Evolutionary conservation across 805 yeast species (phyloP), one percentile per base, ranked within the genome.

Genomic region (Kodamaea kaohsiungensis): DNA sequence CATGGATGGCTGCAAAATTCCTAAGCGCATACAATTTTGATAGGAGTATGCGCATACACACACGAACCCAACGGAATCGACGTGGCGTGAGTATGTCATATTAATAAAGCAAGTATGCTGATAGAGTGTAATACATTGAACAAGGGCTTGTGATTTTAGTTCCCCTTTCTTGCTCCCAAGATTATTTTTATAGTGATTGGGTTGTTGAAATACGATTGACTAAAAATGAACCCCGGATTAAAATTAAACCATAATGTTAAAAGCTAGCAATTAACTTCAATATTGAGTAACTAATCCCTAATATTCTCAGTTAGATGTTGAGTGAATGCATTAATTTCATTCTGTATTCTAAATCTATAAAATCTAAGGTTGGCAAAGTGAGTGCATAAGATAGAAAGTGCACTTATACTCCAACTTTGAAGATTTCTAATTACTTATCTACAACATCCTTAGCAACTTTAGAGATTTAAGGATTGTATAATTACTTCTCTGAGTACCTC

Each of bases 1-100:
- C 37, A 43, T 43, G 22, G 15, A 25, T 43, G 49, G 49, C 38
- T 47, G 49, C 49, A 19, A 47, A 47, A 47, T 47, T 17, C 33
- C 9, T 46, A 46, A 30, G 18, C 48, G 48, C 40, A 30, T 46
- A 25, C 19, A 17, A 40, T n/a, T 48, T 16, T 38, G 37, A 38
- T n/a, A 2, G 2, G 19, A 27, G 40, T 16, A 46, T 10, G 49
- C 39, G 49, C 40, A 30, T n/a, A 46, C n/a, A 17, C 15, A 30
- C 13, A 9, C 35, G 35, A 4, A 8, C 17, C n/a, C 7, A 10
- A 39, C 2, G 19, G 43, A 39, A 39, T 3, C 12, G 19, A 7
- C 43, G 43, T 16, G 43, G 19, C 13, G 43, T 15, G 19, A 17
- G 17, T 7, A 39, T 13, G 15, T 13, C 13, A 17, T 39, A 22